Conservation (phyloP, 495 filamentous ascomycete species). For the Amphirosellinia nigrospora region DNA sequence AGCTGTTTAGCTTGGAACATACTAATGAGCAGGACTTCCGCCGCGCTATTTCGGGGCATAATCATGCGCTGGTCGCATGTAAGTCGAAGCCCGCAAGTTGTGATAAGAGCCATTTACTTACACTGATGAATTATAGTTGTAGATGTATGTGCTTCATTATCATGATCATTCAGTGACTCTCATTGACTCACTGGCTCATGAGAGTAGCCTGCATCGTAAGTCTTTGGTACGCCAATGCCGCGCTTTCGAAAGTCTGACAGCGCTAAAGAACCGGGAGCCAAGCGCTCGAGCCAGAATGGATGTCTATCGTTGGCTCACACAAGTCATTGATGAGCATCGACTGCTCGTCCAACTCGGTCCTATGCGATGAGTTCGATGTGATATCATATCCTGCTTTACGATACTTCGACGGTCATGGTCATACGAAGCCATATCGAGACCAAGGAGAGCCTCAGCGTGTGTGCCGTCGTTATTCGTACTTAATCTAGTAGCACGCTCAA, state of each 20-base stretch:
- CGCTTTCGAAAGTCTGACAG: neutral
- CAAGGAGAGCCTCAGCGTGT: constrained; percentile 46
- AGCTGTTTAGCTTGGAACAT: constrained; percentile 44
- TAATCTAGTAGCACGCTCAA: neutral
- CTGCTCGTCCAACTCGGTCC: constrained; percentile 43
- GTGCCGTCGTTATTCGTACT: neutral
- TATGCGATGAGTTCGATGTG: constrained; percentile 48
- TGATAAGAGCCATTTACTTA: neutral
- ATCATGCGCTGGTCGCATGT: constrained; percentile 53
- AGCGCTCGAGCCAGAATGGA: constrained; percentile 49
- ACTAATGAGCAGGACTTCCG: constrained; percentile 37
- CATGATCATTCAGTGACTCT: neutral
- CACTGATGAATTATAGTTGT: constrained; percentile 23
- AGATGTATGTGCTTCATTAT: constrained; percentile 22
- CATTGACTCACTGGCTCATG: neutral
- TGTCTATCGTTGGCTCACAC: constrained; percentile 34
- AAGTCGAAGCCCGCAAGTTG: constrained; percentile 29
- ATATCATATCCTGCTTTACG: constrained; percentile 56
- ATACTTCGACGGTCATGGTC: constrained; percentile 45
- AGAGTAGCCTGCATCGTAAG: constrained; percentile 41
- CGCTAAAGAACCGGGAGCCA: constrained; percentile 42
- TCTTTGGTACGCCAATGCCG: neutral
- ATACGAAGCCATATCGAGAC: constrained; percentile 46
- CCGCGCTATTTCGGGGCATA: constrained; percentile 37
- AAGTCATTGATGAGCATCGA: constrained; percentile 48